phyloP scores from a whole-genome alignment of 768 basidiomycete genomes.

The Scleroderma citrinum region DNA sequence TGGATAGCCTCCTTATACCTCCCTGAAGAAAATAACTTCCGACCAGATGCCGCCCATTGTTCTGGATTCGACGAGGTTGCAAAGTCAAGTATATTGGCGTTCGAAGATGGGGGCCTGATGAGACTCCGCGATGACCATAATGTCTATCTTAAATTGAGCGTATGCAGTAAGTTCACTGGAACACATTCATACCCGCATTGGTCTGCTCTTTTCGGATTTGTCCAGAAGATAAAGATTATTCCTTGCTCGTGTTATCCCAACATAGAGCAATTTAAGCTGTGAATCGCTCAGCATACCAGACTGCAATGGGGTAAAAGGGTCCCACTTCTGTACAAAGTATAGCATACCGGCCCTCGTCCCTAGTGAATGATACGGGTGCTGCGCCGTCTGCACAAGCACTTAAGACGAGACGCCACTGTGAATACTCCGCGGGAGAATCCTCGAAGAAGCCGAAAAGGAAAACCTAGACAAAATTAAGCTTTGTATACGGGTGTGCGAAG shows the following conservation, averaged over 20 bases:
- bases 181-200: slow-evolving; percentile 42
- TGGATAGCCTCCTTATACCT: slow-evolving; percentile 48
- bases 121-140: slow-evolving; percentile 45
- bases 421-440: slow-evolving; percentile 44
- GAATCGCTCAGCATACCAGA: background rate
- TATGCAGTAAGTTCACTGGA: slow-evolving; percentile 21
- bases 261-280: slow-evolving; percentile 63
- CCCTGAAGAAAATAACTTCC: slow-evolving; percentile 32
- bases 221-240: slow-evolving; percentile 70
- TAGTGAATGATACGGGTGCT: slow-evolving; percentile 32
- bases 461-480: slow-evolving; percentile 39
- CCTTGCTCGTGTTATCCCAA: slow-evolving; percentile 63
- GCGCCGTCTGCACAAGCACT: slow-evolving; percentile 29
- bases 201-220: slow-evolving; percentile 46
- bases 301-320: background rate
- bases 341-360: slow-evolving; percentile 43
- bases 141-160: slow-evolving; percentile 36
- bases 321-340: slow-evolving; percentile 54
- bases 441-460: slow-evolving; percentile 71
- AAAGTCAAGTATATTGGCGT: slow-evolving; percentile 43
- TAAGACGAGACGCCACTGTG: slow-evolving; percentile 58
- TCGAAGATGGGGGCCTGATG: slow-evolving; percentile 44
- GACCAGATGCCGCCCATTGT: slow-evolving; percentile 41
- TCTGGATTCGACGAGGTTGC: slow-evolving; percentile 44
- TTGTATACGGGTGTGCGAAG: background rate